Base-by-base conservation (phyloP, 2,329 filamentous ascomycete species). In the Fusarium humuli region DNA sequence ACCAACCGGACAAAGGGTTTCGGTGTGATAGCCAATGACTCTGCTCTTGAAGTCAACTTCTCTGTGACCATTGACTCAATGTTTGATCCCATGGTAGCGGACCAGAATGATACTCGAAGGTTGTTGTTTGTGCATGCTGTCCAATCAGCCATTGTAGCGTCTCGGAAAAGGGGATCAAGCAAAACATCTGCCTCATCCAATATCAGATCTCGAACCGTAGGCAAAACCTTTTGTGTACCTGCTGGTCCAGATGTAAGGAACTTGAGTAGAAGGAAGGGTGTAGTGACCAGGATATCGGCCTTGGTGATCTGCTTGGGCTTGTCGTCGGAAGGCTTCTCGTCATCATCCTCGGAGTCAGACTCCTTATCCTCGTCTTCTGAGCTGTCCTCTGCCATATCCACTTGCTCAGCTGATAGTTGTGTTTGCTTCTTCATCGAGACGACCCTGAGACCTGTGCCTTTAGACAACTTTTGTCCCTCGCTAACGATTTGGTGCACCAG, bases 121-220 rank as follows among this genome's bases (percentile, higher is more conserved):
- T 85, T 81, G 5, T 88, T 84, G 71, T 91, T 90, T 4, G 84
- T 89, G 79, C 95, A 95, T 5, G 92, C 88, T 44, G 88, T 87
- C 94, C 94, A 98, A 67, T 98, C 90, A 6, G 87, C 87, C 40
- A 97, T 84, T 0, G 94, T 98, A 79, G 98, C 94, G 23, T 96
- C 92, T 61, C 92, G 88, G 83, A 99, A 99, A 7, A 98, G 85
- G 18, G 92, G 91, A 75, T 98, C 94, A 13, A 99, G 87, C 8
- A 99, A 90, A 16, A 98, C 94, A 79, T 99, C 96, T 1, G 94
- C 96, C 83, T 99, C 96, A 76, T 99, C 96, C 5, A 99, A 84
- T 37, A 98, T 87, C 20, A 99, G 83, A 53, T 90, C 90, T 46
- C 86, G 86, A 7, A 98, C 90, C 1, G 88, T 86, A 0, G 92